Conservation (phyloP, 208 protist genomes). For the Naegleria fowleri region DNA sequence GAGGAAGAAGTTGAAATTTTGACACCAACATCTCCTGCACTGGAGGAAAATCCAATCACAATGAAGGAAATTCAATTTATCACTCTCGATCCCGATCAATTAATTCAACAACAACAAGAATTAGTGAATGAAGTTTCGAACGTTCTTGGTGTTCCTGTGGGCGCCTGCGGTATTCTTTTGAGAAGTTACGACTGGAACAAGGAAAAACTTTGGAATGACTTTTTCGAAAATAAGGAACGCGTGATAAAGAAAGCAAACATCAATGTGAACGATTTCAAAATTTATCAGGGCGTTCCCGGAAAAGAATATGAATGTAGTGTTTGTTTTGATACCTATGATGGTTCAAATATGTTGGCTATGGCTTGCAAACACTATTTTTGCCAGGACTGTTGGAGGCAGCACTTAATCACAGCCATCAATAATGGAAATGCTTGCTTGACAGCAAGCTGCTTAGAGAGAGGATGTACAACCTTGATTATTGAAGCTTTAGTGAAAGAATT, state of each 20-base stretch:
- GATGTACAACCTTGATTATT: not conserved
- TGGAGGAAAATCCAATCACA: not conserved
- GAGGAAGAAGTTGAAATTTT: not conserved
- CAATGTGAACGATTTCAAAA: not conserved
- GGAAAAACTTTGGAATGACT: conserved; percentile 20
- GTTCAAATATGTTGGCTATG: conserved; percentile 9
- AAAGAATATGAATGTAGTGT: not conserved
- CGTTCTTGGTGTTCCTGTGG: not conserved
- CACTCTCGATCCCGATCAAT: not conserved
- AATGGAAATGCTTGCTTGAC: not conserved
- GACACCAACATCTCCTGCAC: not conserved
- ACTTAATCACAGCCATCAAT: not conserved
- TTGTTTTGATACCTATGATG: conserved; percentile 28
- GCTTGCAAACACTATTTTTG: conserved; percentile 30
- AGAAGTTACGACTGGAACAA: conserved; percentile 20
- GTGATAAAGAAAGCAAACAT: conserved; percentile 13
- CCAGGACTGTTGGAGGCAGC: not conserved
- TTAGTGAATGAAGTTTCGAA: not conserved
- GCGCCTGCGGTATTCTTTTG: not conserved
- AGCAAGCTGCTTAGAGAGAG: conserved; percentile 7
- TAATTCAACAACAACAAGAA: conserved; percentile 23
- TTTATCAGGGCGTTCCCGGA: not conserved
- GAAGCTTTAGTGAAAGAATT: conserved; percentile 20
- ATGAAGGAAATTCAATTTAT: not conserved
- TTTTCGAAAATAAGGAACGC: conserved; percentile 6